Conservation (phyloP, 495 filamentous ascomycete genomes). For the Bathelium albidoporum region DNA sequence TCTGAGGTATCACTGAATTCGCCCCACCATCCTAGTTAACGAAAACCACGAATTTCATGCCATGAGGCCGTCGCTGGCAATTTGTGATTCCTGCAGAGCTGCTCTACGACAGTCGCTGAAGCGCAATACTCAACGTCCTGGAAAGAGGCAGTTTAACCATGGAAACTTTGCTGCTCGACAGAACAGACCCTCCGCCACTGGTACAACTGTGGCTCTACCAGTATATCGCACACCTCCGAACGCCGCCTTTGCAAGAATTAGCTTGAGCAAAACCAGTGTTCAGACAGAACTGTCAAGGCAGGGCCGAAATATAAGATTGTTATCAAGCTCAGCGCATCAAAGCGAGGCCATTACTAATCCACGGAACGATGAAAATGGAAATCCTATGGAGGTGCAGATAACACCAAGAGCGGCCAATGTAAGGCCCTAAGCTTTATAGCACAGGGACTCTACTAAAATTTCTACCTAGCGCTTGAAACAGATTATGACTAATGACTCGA, state of each 20-base stretch:
- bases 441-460: not conserved
- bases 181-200: not conserved
- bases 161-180: not conserved
- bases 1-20: not conserved
- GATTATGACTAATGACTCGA: slow-evolving; percentile 60
- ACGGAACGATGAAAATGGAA: slow-evolving; percentile 64
- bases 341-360: slow-evolving; percentile 46
- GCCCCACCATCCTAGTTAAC: not conserved
- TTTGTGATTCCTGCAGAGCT: not conserved
- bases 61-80: not conserved
- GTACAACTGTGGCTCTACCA: not conserved
- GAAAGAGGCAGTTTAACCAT: not conserved
- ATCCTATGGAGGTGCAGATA: slow-evolving; percentile 68
- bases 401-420: slow-evolving; percentile 73
- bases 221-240: not conserved
- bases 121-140: not conserved
- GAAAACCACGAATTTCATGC: not conserved
- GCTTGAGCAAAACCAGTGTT: not conserved
- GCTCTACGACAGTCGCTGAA: not conserved
- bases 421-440: slow-evolving; percentile 25
- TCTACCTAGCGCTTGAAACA: slow-evolving; percentile 52
- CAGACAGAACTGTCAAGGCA: not conserved
- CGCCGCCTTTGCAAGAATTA: not conserved
- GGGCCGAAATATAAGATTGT: not conserved
- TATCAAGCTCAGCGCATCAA: slow-evolving; percentile 9